Conservation (phyloP, 139 green algal species). For the Ulvella scutata region DNA sequence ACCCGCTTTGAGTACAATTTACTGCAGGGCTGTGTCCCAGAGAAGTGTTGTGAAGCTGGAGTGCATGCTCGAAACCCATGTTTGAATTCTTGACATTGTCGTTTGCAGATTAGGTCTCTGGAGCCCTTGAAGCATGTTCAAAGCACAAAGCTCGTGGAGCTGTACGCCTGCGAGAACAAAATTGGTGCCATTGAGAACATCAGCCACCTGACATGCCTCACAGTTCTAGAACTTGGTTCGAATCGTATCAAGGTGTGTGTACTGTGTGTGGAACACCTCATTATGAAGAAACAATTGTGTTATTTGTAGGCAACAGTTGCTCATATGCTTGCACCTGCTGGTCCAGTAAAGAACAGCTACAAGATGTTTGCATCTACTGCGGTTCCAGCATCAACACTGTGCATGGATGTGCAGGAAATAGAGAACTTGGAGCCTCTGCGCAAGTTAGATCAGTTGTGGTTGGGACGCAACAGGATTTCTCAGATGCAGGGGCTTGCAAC, state of each 20-base stretch:
- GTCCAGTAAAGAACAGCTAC: too few species aligned
- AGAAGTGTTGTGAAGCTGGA: too few species aligned
- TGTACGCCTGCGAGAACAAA: slow-evolving; percentile 83
- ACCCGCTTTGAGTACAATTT: too few species aligned
- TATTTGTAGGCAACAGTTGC: too few species aligned
- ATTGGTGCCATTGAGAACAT: slow-evolving; percentile 11
- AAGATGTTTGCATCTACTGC: too few species aligned
- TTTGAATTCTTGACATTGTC: too few species aligned
- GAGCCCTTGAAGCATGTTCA: slow-evolving; percentile 17
- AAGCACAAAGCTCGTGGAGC: slow-evolving; percentile 34
- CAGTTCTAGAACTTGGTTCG: slow-evolving; percentile 75
- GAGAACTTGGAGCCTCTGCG: slow-evolving; percentile 32
- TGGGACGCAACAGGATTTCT: slow-evolving; percentile 80
- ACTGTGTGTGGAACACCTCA: too few species aligned
- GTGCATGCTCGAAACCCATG: too few species aligned
- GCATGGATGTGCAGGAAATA: slow-evolving; percentile 15
- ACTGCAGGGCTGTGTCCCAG: too few species aligned
- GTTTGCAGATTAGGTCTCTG: slow-evolving; percentile 44
- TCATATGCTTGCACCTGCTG: too few species aligned
- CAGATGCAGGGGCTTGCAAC: slow-evolving; percentile 30
- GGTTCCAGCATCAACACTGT: too few species aligned
- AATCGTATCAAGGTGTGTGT: slow-evolving; percentile 55
- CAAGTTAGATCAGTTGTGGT: slow-evolving; percentile 73
- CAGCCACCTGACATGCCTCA: slow-evolving; percentile 34
- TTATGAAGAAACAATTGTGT: too few species aligned